Base-by-base conservation (phyloP, 495 filamentous ascomycete species). In the Collariella sp. region DNA sequence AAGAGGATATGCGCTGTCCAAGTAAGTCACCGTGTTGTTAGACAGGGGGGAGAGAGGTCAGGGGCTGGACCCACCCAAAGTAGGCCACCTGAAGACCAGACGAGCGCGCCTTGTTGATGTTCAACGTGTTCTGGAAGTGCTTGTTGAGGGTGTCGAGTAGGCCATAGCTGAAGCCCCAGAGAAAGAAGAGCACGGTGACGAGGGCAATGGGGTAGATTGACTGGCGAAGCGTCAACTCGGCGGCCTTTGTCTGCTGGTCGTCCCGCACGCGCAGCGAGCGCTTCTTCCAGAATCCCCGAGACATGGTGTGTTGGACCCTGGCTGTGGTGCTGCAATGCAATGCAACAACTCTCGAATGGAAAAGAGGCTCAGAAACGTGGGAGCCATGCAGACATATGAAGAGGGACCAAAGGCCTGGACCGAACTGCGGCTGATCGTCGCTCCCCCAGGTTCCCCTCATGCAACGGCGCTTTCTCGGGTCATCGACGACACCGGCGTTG, bases 111-210 rank as follows among this genome's bases (percentile, higher is more conserved):
- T 58, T 55, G 49, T 41, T 62, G 41, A 73, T 62, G 40, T 41
- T 67, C 35, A 94, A 75, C 39, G 57, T 63, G 55, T 63, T 60
- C 53, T 65, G 63, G 45, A 65, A 65, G 50, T 66, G 62, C 53
- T 65, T 65, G 57, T 65, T 65, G 20, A 65, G 53, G 10, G 60
- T 63, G 20, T 65, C 63, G 20, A 95, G 77, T 36, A 95, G 78
- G 20, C 89, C 88, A 64, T 94, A 50, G 0, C 86, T 83, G 60
- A 95, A 89, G 0, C 89, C 88, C 89, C 87, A 91, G 4, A 94
- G 72, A 61, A 95, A 87, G 67, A 93, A 94, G 2, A 95, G 73
- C 40, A 88, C 76, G 16, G 86, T 89, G 54, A 89, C 85, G 20
- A 88, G 70, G 20, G 65, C 64, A 52, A 75, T 70, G 43, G 76